These are phyloP conservation scores for Coprinopsis cinerea DNA, from an alignment of 768 basidiomycete genomes.

Conservation along the genomic window DNA sequence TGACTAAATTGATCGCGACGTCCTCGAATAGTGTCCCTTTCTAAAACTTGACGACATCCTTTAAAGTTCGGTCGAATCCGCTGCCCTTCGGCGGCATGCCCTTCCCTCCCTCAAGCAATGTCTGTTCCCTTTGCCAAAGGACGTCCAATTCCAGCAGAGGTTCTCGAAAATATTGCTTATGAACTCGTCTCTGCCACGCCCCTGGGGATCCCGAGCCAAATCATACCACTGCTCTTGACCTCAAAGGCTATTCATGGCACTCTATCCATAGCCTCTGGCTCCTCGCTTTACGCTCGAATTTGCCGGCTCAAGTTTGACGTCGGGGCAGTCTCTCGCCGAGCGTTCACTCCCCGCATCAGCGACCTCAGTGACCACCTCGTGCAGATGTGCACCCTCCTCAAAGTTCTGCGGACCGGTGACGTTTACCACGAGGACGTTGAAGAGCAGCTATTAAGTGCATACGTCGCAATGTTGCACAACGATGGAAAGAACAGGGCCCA, in stretches of 20 bases:
- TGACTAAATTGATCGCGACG: too few species aligned
- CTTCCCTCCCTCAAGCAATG: neutral
- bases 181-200: neutral
- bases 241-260: neutral
- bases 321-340: slow-evolving; percentile 5
- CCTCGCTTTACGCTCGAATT: slow-evolving; percentile 4
- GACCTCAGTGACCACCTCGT: slow-evolving; percentile 9
- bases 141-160: neutral
- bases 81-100: neutral
- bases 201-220: neutral
- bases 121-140: neutral
- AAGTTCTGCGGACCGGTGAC: slow-evolving; percentile 1
- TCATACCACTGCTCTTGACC: slow-evolving; percentile 3
- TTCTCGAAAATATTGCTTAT: slow-evolving; percentile 6
- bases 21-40: neutral
- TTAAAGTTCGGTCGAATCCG: neutral
- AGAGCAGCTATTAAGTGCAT: slow-evolving; percentile 21
- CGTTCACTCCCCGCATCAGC: slow-evolving; percentile 1
- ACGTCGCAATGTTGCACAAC: slow-evolving; percentile 58
- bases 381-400: slow-evolving; percentile 8
- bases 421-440: slow-evolving; percentile 23
- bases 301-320: slow-evolving; percentile 9
- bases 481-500: slow-evolving; percentile 61
- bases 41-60: neutral
- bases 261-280: slow-evolving; percentile 4